Percentiles rank a stretch among this genome's conserved stretches.
phyloP scores from a whole-genome alignment of 345 rosid genomes.

The Odontarrhena argentea region DNA sequence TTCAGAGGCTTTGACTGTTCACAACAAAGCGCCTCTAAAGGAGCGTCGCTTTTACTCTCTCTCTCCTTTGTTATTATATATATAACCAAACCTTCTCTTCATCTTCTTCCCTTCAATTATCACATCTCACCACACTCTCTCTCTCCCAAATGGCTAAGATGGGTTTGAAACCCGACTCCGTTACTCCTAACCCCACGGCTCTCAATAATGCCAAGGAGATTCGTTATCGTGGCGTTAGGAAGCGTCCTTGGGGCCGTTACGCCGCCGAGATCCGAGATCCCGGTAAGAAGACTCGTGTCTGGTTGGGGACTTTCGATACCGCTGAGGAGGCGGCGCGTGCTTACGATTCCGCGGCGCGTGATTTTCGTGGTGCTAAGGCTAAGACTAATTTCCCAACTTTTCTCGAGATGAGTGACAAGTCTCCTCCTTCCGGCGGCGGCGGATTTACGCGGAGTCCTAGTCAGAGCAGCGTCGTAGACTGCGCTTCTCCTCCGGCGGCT shows the following conservation, averaged over 20 bases:
- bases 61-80: slow-evolving; percentile 22
- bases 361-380: slow-evolving; percentile 81
- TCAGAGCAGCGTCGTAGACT: slow-evolving; percentile 81
- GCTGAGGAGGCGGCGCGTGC: slow-evolving; percentile 97
- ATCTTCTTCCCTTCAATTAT: slow-evolving; percentile 36
- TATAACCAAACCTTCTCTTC: slow-evolving; percentile 7
- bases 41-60: slow-evolving; percentile 50
- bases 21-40: slow-evolving; percentile 54
- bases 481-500: slow-evolving; percentile 59
- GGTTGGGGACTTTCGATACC: slow-evolving; percentile 93
- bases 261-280: slow-evolving; percentile 99
- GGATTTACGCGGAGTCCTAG: slow-evolving; percentile 60
- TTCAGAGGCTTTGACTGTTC: slow-evolving; percentile 51
- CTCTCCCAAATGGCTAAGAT: slow-evolving; percentile 34
- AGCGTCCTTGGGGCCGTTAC: slow-evolving; percentile 94
- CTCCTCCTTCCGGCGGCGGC: not conserved
- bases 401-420: slow-evolving; percentile 46
- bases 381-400: slow-evolving; percentile 81
- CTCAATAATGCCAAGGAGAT: slow-evolving; percentile 50
- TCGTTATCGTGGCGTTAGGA: slow-evolving; percentile 85
- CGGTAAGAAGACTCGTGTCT: slow-evolving; percentile 83
- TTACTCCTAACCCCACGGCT: slow-evolving; percentile 17
- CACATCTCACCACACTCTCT: not conserved
- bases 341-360: slow-evolving; percentile 81
- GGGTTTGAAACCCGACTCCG: slow-evolving; percentile 37